Evolutionary conservation across 805 yeast genomes (phyloP).

Genomic region (Saturnispora silvae): DNA sequence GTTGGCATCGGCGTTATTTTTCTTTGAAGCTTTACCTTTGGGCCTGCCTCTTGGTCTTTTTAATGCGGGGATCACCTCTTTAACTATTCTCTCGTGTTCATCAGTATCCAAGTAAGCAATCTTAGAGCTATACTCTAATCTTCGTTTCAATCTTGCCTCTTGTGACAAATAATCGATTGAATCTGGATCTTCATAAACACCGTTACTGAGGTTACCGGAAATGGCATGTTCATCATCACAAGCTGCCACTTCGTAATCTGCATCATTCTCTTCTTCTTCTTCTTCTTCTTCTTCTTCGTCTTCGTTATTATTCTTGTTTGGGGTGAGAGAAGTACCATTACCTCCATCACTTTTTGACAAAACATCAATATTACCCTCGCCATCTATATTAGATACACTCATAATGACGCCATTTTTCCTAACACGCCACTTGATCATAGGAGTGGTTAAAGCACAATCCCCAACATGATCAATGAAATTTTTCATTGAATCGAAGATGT

Average conservation of each 20-base stretch:
- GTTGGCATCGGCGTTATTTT: background rate
- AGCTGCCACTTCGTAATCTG: background rate
- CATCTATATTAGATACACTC: constrained; percentile 13
- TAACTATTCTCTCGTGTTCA: constrained; percentile 5
- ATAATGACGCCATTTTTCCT: constrained; percentile 25
- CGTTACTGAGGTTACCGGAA: background rate
- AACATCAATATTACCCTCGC: constrained; percentile 13
- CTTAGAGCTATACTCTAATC: constrained; percentile 1
- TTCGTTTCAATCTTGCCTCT: constrained; percentile 2
- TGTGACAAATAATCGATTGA: background rate
- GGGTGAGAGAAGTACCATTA: background rate
- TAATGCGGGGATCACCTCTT: constrained; percentile 8
- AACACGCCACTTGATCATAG: constrained; percentile 26
- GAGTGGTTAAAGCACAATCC: constrained; percentile 41
- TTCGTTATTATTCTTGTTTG: background rate
- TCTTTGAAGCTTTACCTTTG: constrained; percentile 4
- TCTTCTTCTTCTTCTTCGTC: background rate
- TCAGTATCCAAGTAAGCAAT: background rate
- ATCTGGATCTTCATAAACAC: background rate
- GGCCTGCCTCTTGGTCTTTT: constrained; percentile 14
- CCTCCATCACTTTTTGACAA: background rate
- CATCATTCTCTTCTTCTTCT: background rate
- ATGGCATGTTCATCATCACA: background rate
- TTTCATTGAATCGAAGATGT: constrained; percentile 42
- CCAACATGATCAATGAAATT: constrained; percentile 55